Evolutionary conservation across 1,284 basidiomycete genomes (phyloP).

Genomic region (Schizopora paradoxa): DNA sequence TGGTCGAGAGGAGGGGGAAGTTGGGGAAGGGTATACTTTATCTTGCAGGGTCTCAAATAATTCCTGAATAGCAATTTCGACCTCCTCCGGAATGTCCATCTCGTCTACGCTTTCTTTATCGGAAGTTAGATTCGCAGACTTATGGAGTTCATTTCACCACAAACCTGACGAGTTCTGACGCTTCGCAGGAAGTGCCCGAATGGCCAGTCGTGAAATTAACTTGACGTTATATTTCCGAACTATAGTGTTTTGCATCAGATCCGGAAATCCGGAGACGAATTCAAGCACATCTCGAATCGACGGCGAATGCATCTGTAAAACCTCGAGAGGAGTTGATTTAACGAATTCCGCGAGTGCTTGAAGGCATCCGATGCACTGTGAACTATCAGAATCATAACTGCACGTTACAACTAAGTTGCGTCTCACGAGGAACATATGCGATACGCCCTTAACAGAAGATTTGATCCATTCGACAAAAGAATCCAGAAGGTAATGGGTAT

Average conservation of each 20-base stretch:
- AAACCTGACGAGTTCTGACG: too few relatives aligned
- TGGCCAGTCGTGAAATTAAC: conserved; percentile 54
- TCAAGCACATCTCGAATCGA: conserved; percentile 41
- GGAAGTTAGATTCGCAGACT: too few relatives aligned
- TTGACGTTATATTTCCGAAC: conserved; percentile 66
- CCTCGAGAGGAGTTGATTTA: conserved; percentile 59
- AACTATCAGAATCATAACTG: neutral
- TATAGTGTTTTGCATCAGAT: conserved; percentile 50
- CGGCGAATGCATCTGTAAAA: conserved; percentile 40
- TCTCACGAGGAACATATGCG: conserved; percentile 51
- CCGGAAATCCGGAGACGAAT: conserved; percentile 34
- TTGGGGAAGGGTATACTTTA: conserved; percentile 46
- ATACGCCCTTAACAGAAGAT: conserved; percentile 30
- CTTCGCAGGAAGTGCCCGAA: conserved; percentile 58
- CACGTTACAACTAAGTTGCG: neutral
- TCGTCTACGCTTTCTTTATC: conserved; percentile 36
- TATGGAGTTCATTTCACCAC: too few relatives aligned
- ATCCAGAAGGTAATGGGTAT: conserved; percentile 49
- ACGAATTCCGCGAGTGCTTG: conserved; percentile 71
- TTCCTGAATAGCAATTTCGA: conserved; percentile 73
- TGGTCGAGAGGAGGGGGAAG: conserved; percentile 4
- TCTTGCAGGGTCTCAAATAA: conserved; percentile 79
- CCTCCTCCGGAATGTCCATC: conserved; percentile 73
- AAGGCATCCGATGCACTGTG: conserved; percentile 63
- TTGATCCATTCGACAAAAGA: conserved; percentile 57